Evolutionary conservation across 208 protist species (phyloP), one percentile per base, ranked within the genome.

Genomic region (Crithidia fasciculata): DNA sequence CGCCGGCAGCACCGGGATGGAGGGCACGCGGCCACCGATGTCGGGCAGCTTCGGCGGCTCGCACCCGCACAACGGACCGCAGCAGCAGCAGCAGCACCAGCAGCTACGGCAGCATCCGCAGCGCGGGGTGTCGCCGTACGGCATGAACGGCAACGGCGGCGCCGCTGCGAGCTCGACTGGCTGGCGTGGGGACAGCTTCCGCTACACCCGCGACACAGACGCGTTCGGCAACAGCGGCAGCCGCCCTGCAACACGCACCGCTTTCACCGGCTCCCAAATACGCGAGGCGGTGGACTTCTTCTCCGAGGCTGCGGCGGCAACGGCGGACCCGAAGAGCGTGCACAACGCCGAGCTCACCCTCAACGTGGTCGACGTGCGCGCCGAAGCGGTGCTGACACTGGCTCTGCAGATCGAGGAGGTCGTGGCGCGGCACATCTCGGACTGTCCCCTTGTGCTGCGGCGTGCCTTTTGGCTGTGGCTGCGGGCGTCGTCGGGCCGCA

Each of bases 381-480:
- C 68, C 4, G 68, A 73, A 49, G 68, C 68, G 39, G 57, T 73
- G 57, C 58, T 73, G 47, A 47, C 56, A 6, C 68, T 73, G n/a
- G 68, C 68, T 36, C 58, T 73, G 16, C 57, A 73, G 54, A 65
- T 73, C 2, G 57, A 73, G 13, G 68, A 73, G 36, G 68, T 73
- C 9, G 68, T 73, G 15, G 56, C 68, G 49, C 18, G 39, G 58
- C 68, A 73, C 68, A 73, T 73, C 58, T 73, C 68, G n/a, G 69
- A 76, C 19, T 78, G 65, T 66, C 80, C 80, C 28, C 70, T 74
- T 13, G 66, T 71, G 36, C 59, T 80, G 19, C 69, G 73, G 0
- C 79, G 73, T 9, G 73, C 74, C 3, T 70, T 84, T 45, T 78
- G 80, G 80, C 69, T 73, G 52, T 62, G 70, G 62, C 64, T 79